Evolutionary conservation across 2,329 filamentous ascomycete species (phyloP), one percentile per base, ranked within the genome.

Genomic region (Dothideomycetes sp.): DNA sequence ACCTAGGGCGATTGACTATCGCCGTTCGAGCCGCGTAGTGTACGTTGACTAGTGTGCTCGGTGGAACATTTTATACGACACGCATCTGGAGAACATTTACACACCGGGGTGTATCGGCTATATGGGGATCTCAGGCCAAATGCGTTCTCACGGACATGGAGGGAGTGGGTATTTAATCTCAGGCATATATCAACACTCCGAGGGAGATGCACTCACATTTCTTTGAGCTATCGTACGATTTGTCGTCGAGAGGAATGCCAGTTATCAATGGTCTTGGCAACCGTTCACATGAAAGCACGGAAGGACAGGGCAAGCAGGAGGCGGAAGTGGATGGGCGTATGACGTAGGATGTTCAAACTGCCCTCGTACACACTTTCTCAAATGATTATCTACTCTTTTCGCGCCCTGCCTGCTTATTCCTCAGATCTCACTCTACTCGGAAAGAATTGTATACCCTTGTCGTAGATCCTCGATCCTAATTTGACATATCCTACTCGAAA

Each of bases 21-120:
- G 34, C 37, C 18, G 19, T 34, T 32, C 37, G 41, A 43, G 22
- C 17, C 4, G 8, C n/a, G 31, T 12, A 17, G 31, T 16, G 15
- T 30, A 9, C 36, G 17, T 17, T 17, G 36, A 15, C n/a, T n/a
- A n/a, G n/a, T n/a, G n/a, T n/a, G n/a, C n/a, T n/a, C n/a, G n/a
- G n/a, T n/a, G n/a, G n/a, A n/a, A n/a, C n/a, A n/a, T n/a, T n/a
- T n/a, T n/a, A n/a, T n/a, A n/a, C n/a, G n/a, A n/a, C n/a, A n/a
- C n/a, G n/a, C n/a, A n/a, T n/a, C 11, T 22, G 22, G 29, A 32
- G 7, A 33, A 19, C 11, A 19, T 31, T 14, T 38, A 31, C 15
- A 32, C 16, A 33, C 19, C 27, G 15, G 9, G 22, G 7, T n/a
- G 5, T 27, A 24, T 24, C 15, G 5, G 7, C 19, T 18, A 5